A percentile compares a stretch with the other conserved stretches of the same genome.
Evolutionary conservation across 2,329 filamentous ascomycete species (phyloP).

Genomic region (Amauroascus niger): DNA sequence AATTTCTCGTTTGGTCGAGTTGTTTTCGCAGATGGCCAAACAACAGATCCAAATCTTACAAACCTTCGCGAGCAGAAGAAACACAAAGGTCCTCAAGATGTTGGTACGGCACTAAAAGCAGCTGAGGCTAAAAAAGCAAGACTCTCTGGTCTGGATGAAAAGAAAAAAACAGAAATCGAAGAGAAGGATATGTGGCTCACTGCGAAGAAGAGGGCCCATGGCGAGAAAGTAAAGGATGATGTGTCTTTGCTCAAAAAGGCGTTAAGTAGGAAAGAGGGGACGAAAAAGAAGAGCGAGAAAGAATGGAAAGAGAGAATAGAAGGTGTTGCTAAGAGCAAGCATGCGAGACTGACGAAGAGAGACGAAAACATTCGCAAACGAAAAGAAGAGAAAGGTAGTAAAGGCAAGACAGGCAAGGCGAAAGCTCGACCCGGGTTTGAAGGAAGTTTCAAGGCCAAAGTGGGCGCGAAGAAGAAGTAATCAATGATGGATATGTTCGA

Average conservation of each 20-base stretch:
- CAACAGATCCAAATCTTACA: constrained; percentile 61
- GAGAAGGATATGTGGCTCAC: constrained; percentile 94
- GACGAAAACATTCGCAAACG: constrained; percentile 68
- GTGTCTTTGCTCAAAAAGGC: constrained; percentile 84
- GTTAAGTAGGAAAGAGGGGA: constrained; percentile 80
- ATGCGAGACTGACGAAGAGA: constrained; percentile 70
- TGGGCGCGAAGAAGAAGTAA: constrained; percentile 37
- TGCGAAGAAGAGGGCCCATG: constrained; percentile 77
- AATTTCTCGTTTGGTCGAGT: constrained; percentile 86
- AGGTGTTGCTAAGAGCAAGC: constrained; percentile 64
- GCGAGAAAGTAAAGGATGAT: constrained; percentile 81
- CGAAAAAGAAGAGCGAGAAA: constrained; percentile 83
- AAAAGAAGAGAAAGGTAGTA: constrained; percentile 61
- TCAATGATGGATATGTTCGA: constrained; percentile 21
- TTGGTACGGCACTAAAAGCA: constrained; percentile 74
- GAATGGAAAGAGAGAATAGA: constrained; percentile 70
- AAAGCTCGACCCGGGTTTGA: constrained; percentile 60
- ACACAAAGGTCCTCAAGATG: constrained; percentile 73
- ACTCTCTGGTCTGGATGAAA: constrained; percentile 61
- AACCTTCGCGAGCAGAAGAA: constrained; percentile 57
- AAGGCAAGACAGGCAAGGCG: constrained; percentile 37
- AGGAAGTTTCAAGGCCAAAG: constrained; percentile 55
- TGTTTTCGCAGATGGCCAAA: constrained; percentile 77
- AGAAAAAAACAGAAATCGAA: constrained; percentile 74
- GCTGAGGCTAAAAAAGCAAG: constrained; percentile 79